Evolutionary conservation across 345 rosid genomes (phyloP).

Genomic region (Syzygium aromaticum): DNA sequence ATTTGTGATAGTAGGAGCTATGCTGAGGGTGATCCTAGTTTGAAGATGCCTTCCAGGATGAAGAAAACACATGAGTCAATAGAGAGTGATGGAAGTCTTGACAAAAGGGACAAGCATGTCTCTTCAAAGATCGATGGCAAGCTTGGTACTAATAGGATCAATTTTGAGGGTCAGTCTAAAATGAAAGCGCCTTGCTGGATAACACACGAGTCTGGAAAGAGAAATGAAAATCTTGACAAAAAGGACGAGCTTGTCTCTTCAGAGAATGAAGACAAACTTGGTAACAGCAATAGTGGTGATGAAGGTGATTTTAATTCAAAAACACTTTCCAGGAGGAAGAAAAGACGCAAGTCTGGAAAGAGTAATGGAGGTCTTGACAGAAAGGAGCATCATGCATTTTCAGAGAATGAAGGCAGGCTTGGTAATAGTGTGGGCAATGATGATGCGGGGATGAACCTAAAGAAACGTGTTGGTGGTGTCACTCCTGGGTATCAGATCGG

Average conservation of each 20-base stretch:
- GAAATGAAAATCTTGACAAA: neutral
- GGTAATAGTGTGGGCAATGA: slow-evolving; percentile 9
- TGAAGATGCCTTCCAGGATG: neutral
- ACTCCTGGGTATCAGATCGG: slow-evolving; percentile 59
- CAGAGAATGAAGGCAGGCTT: neutral
- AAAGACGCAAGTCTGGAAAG: neutral
- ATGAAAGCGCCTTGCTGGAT: no score
- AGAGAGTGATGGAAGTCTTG: slow-evolving; percentile 3
- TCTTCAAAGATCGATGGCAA: neutral
- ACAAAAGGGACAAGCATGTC: neutral
- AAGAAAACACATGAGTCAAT: slow-evolving; percentile 40
- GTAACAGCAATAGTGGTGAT: no score
- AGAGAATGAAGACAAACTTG: neutral
- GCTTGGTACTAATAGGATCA: neutral
- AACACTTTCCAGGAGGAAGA: neutral
- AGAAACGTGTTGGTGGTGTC: slow-evolving; percentile 16
- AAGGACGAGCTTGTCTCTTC: neutral
- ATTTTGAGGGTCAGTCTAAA: neutral
- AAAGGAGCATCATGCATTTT: neutral
- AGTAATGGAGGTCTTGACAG: neutral
- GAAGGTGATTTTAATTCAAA: no score
- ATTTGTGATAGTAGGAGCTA: neutral
- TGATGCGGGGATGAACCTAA: slow-evolving; percentile 17
- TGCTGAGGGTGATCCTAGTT: slow-evolving; percentile 14
- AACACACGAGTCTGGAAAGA: no score